Base-by-base conservation (phyloP, 2,329 filamentous ascomycete species). In the Colletotrichum theobromicola region DNA sequence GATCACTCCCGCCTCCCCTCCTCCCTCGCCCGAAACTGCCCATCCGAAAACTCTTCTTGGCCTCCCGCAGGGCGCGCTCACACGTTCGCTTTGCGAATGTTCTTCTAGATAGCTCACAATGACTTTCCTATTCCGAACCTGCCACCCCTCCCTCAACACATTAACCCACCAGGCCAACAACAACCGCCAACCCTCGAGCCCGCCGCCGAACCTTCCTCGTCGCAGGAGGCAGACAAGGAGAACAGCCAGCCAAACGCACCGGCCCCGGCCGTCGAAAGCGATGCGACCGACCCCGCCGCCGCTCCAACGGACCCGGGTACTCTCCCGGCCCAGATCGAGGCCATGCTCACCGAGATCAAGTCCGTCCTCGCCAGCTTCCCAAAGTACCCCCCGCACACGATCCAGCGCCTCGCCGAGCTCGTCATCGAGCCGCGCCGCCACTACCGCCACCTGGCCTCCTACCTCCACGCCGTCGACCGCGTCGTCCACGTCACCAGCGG, bases 371-470 rank as follows among this genome's bases (percentile, higher is more conserved):
- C 87, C 4, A 90, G 90, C 77, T 99, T 99, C 83, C 82, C 90
- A 26, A 86, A 88, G 4, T 90, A 94, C 78, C 96, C 97, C 2
- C 97, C 97, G 1, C 95, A 98, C 82, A 98, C 97, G 4, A 90
- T 98, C 76, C 97, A 99, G 85, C 94, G 97, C 50, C 90, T 99
- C 26, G 92, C 95, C 26, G 97, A 99, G 87, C 92, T 98, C 34
- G 87, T 98, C 6, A 88, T 98, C 42, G 85, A 88, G 30, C 97
- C 97, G 2, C 93, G 88, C 75, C 89, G 89, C 70, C 94, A 98
- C 84, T 98, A 98, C 86, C 92, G 90, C 75, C 94, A 92, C 67
- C 89, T 98, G 4, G 92, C 94, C 1, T 90, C 95, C 13, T 99
- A 97, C 82, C 91, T 99, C 13, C 94, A 97, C 79, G 97, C 97